Percentiles rank a stretch among this genome's conserved stretches.
These are phyloP conservation scores for Cichorium intybus DNA, from an alignment of 140 eudicot genomes.

Conservation along the genomic window DNA sequence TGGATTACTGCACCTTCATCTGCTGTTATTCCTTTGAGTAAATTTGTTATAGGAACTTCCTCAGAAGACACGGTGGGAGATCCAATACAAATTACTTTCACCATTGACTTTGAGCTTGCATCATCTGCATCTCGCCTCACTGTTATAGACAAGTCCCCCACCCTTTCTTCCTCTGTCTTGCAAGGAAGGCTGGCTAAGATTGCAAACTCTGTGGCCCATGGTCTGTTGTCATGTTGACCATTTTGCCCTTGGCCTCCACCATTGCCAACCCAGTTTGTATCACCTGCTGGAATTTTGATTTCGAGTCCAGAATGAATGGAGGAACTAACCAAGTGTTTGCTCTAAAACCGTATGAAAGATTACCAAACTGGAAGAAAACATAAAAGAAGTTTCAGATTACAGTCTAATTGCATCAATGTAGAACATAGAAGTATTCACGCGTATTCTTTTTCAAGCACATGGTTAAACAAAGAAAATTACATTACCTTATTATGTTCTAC, in stretches of 20 bases:
- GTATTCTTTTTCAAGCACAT: conserved; percentile 13
- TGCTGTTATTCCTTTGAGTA: conserved; percentile 90
- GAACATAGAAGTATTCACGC: background rate
- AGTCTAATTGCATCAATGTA: conserved; percentile 16
- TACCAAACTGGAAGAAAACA: conserved; percentile 79
- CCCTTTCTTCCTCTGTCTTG: conserved; percentile 97
- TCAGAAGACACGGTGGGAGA: conserved; percentile 42
- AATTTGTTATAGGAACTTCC: conserved; percentile 59
- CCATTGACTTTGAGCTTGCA: conserved; percentile 61
- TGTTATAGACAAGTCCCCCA: conserved; percentile 75
- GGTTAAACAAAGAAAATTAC: conserved; percentile 3
- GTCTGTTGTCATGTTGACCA: conserved; percentile 74
- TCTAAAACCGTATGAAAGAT: conserved; percentile 98
- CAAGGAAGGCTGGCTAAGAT: conserved; percentile 78
- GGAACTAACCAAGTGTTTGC: conserved; percentile 95
- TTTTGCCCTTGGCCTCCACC: conserved; percentile 95
- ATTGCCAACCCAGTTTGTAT: conserved; percentile 91
- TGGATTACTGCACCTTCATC: conserved; percentile 94
- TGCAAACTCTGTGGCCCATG: conserved; percentile 98
- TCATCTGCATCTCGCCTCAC: conserved; percentile 79
- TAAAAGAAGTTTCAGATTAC: conserved; percentile 13
- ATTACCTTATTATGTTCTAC: conserved; percentile 95
- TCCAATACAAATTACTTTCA: conserved; percentile 45
- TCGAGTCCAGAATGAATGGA: conserved; percentile 66
- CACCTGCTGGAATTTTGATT: conserved; percentile 66